These are phyloP conservation scores for Blastobotrys indianensis DNA, from an alignment of 1,139 yeast genomes.

Conservation along the genomic window DNA sequence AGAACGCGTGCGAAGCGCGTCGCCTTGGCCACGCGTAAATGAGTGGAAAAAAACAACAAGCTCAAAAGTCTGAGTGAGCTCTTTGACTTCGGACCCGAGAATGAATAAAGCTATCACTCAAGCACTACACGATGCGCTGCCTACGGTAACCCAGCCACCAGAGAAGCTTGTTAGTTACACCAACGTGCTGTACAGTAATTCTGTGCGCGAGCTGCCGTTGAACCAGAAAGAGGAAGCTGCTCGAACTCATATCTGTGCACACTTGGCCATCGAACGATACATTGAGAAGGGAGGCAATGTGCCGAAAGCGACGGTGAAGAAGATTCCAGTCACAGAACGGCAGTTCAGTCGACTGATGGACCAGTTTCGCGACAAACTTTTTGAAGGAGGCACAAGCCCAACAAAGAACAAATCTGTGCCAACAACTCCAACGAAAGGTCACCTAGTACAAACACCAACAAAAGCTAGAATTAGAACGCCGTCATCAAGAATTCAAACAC, in stretches of 20 bases:
- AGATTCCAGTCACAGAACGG: slow-evolving; percentile 31
- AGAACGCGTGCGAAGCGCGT: too few relatives aligned
- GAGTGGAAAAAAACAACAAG: neutral
- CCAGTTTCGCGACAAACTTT: slow-evolving; percentile 24
- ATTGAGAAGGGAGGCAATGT: slow-evolving; percentile 16
- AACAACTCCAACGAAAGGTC: slow-evolving; percentile 9
- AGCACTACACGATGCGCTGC: slow-evolving; percentile 10
- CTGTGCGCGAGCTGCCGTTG: slow-evolving; percentile 20
- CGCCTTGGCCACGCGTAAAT: too few relatives aligned
- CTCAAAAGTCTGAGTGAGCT: neutral
- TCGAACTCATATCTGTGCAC: slow-evolving; percentile 29
- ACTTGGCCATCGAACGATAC: slow-evolving; percentile 30
- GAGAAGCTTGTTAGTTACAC: slow-evolving; percentile 17
- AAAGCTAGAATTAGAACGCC: neutral
- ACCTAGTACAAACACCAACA: slow-evolving; percentile 3
- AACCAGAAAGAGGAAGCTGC: slow-evolving; percentile 33
- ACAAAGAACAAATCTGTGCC: slow-evolving; percentile 7
- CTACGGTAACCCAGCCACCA: slow-evolving; percentile 16
- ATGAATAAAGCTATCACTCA: neutral
- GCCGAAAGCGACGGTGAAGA: slow-evolving; percentile 22
- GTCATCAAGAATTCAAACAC: neutral
- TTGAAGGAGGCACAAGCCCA: slow-evolving; percentile 10
- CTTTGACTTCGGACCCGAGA: too few relatives aligned
- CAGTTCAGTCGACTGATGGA: slow-evolving; percentile 24
- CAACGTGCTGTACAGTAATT: slow-evolving; percentile 17